Evolutionary conservation across 2,329 filamentous ascomycete genomes (phyloP), one percentile per base, ranked within the genome.

Genomic region (Apiospora saccharicola): DNA sequence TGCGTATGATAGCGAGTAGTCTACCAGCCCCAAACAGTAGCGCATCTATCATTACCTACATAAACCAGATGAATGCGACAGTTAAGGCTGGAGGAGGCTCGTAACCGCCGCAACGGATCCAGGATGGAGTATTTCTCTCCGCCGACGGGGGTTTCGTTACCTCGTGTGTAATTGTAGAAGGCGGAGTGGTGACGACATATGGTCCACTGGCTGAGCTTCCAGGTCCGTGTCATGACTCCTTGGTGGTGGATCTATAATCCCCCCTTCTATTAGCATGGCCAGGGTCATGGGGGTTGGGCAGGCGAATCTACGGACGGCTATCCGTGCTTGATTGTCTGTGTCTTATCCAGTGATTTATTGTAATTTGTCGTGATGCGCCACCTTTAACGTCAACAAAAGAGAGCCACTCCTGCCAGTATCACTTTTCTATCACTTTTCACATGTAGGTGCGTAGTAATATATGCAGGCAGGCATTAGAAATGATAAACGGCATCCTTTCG

Each of bases 171-270:
- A 34, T 47, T 47, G 26, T n/a, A 37, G 26, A 49, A n/a, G 44
- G 26, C 47, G 67, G 44, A 34, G 44, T 49, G 47, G 44, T 69
- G 67, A 69, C 67, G 67, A 69, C 67, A 69, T 69, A 37, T 69
- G 8, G 8, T n/a, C 67, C 67, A 69, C 44, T 49, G 47, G 26
- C 67, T 49, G 67, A 49, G 43, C 26, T 26, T 49, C 30, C 30
- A 46, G 43, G 67, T 41, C 47, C 26, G 44, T 49, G 44, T 37
- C 44, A 44, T 37, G 14, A 7, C 26, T 41, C 47, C 67, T 37
- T 37, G 44, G 10, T 22, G 2, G 67, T 49, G 67, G 67, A 49
- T 34, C 44, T 69, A 47, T 47, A 69, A 49, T 49, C n/a, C 67
- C 43, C 67, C 26, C 67, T 69, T 69, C 44, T 69, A 46, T 46